Evolutionary conservation across 768 basidiomycete genomes (phyloP).

Genomic region (Trametes sanguinea): DNA sequence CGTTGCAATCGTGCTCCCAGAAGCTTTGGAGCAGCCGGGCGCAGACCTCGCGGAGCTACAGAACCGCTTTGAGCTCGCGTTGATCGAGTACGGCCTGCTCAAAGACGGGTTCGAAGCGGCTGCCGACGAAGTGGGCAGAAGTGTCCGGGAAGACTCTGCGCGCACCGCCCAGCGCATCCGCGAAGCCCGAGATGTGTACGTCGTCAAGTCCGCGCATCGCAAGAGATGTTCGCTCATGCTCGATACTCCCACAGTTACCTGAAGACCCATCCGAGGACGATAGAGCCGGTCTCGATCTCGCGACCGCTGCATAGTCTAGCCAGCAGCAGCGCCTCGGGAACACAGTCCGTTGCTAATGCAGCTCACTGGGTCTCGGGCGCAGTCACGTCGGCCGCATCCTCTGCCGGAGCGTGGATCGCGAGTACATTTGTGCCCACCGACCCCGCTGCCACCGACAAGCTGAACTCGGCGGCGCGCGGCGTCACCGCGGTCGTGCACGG

Average conservation of each 20-base stretch:
- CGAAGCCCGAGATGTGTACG: slow-evolving; percentile 16
- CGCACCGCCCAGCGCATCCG: slow-evolving; percentile 20
- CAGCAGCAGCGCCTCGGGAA: slow-evolving; percentile 1
- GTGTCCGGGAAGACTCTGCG: slow-evolving; percentile 24
- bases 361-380: no score
- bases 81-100: no score
- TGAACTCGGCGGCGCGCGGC: no score
- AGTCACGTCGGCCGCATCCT: no score
- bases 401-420: no score
- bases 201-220: background rate
- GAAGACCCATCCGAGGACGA: slow-evolving; percentile 19
- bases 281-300: slow-evolving; percentile 16
- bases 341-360: no score
- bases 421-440: no score
- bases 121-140: slow-evolving; percentile 26
- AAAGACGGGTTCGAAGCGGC: no score
- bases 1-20: slow-evolving; percentile 24
- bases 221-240: no score
- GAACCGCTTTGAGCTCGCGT: no score
- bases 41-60: slow-evolving; percentile 18
- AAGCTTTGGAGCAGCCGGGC: slow-evolving; percentile 1
- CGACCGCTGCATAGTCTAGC: slow-evolving; percentile 19
- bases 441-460: no score
- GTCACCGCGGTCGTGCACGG: no score
- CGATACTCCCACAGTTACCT: slow-evolving; percentile 19